Evolutionary conservation across 495 filamentous ascomycete genomes (phyloP), one percentile per base, ranked within the genome.

Genomic region (Neurospora africana): DNA sequence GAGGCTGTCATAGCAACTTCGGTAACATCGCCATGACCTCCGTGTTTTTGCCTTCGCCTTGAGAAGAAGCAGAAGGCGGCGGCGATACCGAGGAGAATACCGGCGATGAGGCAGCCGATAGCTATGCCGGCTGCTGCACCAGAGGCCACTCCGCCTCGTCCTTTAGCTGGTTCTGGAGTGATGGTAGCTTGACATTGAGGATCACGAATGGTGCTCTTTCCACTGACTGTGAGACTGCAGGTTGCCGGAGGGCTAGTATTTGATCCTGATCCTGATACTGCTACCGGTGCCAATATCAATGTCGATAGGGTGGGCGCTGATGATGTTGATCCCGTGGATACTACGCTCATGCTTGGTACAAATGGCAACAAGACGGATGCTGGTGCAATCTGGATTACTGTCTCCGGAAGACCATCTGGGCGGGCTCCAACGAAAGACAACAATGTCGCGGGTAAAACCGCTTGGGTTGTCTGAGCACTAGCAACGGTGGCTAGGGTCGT

Each of bases 41-140:
- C 13, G 53, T 61, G 27, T 61, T 27, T 61, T 33, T 61, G 58
- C 67, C 65, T 69, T 33, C 72, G 44, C n/a, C 68, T 73, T 15
- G 72, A 65, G 36, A 74, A 76, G 5, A 78, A 67, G 30, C 76
- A 61, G 39, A 72, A 70, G 15, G 74, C 73, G 15, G 70, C 71
- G 35, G 75, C 69, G 43, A 75, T 35, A 10, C 75, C 79, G 11
- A 81, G 5, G 19, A 80, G 61, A 10, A 74, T 70, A 23, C 80
- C 80, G 30, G 67, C 76, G n/a, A 77, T 27, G 58, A 77, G 72
- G 44, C 79, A 77, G 21, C 72, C 79, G 58, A 81, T 68, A 15
- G 78, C 78, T 27, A 74, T 75, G 17, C 79, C 80, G 39, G 76
- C 80, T 8, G 74, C 68, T 33, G 74, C 74, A 5, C 73, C 73